Base-by-base conservation (phyloP, 345 rosid genomes). In the Nasturtium officinale region DNA sequence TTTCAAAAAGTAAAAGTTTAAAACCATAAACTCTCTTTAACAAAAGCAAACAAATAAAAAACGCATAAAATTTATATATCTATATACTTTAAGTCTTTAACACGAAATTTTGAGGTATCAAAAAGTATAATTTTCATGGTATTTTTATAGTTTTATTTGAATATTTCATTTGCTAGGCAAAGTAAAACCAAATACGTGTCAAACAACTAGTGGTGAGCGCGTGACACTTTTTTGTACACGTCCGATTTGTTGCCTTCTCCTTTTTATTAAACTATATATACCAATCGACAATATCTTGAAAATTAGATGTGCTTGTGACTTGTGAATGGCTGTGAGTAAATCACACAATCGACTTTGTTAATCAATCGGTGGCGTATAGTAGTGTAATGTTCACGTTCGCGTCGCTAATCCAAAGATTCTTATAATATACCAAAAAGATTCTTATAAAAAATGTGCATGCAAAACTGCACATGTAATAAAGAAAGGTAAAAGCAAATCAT, bases 211-310 rank as follows among this genome's bases (percentile, higher is more conserved):
- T 38, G 61, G 51, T 9, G 38, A 8, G 38, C 5, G 37, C 15
- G 2, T 43, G 37, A 2, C 10, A 12, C 10, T 25, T 12, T 25
- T 42, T 26, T 25, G n/a, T 50, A 10, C 38, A 51, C 48, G 70
- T 51, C 30, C 23, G 59, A 15, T 38, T 51, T 51, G 59, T 66
- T 35, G 65, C 40, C 33, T 61, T 58, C 28, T 35, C 63, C 28
- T 56, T 56, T 56, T 56, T 52, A 55, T 55, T 55, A 55, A 55
- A 55, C 6, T 29, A 15, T 55, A 29, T 21, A n/a, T n/a, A n/a
- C 38, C 26, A 54, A 54, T 23, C 15, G 25, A 16, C 61, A 30
- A 16, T 32, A 16, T 56, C 61, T 30, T 17, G 42, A 32, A 28
- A 16, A 30, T 17, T 56, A 30, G 23, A 56, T 56, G 61, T 30